Conservation (phyloP, 805 yeast genomes). For the Kuraishia cidri region DNA sequence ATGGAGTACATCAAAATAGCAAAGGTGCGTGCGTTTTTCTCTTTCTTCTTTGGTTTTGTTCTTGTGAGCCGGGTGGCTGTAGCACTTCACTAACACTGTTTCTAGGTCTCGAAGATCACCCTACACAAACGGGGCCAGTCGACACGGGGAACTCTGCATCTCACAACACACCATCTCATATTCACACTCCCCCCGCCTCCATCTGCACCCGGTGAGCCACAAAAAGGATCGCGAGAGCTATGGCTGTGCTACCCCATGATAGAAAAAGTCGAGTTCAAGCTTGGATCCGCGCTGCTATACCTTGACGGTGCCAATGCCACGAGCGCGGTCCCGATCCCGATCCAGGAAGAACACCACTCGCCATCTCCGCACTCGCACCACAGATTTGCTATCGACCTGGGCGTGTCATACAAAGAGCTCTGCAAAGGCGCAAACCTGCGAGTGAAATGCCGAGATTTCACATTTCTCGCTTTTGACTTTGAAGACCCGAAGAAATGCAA, state of each 20-base stretch:
- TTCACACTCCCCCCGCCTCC: conserved; percentile 31
- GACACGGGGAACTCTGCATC: conserved; percentile 51
- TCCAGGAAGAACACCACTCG: conserved; percentile 5
- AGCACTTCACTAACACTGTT: too few species aligned
- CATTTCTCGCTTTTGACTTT: conserved; percentile 73
- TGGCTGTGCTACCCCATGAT: conserved; percentile 93
- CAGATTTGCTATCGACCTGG: conserved; percentile 20
- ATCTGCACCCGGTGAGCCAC: conserved; percentile 6
- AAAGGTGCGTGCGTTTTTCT: conserved; percentile 30
- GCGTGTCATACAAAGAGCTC: conserved; percentile 9
- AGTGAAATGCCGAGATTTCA: conserved; percentile 77
- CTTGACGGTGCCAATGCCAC: conserved; percentile 6
- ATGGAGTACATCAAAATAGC: conserved; percentile 54
- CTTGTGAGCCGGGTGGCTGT: too few species aligned
- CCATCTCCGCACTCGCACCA: conserved; percentile 8
- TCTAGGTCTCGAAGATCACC: conserved; percentile 40
- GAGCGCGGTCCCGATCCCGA: conserved; percentile 3
- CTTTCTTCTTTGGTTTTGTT: too few species aligned
- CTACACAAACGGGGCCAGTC: conserved; percentile 50
- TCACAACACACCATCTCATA: conserved; percentile 71
- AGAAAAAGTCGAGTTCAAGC: conserved; percentile 45
- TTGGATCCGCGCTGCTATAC: conserved; percentile 37
- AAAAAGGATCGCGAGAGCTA: conserved; percentile 43
- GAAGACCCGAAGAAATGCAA: conserved; percentile 44
- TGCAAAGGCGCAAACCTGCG: conserved; percentile 46